Evolutionary conservation across 768 basidiomycete genomes (phyloP).

Genomic region (Panellus pusillus): DNA sequence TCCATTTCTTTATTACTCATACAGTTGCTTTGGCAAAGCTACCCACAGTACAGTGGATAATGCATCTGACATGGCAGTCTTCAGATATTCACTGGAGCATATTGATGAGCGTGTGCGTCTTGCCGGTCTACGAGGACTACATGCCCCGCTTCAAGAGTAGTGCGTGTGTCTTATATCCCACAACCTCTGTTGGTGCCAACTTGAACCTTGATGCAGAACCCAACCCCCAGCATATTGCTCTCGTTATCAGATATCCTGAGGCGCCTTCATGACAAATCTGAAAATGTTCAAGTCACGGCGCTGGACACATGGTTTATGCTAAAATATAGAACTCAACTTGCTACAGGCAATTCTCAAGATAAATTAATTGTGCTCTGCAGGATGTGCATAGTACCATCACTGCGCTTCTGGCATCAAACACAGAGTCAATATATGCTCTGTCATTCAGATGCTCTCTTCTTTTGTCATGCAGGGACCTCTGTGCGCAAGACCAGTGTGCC

Average conservation of each 20-base stretch:
- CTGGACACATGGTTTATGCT: background rate
- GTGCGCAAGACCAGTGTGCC: background rate
- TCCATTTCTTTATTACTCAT: too few species aligned
- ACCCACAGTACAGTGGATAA: too few species aligned
- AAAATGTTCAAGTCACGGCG: background rate
- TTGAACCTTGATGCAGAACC: background rate
- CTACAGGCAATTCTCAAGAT: too few species aligned
- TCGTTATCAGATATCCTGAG: background rate
- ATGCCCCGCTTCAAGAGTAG: background rate
- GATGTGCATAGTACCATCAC: too few species aligned
- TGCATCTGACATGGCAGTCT: background rate
- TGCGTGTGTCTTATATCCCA: background rate
- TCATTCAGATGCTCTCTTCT: background rate
- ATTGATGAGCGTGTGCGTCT: background rate
- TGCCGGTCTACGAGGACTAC: background rate
- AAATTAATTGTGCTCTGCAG: too few species aligned
- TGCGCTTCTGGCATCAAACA: too few species aligned
- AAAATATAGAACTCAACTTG: background rate
- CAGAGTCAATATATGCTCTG: too few species aligned
- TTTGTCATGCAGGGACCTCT: background rate
- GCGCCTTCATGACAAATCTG: background rate
- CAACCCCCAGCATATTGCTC: background rate
- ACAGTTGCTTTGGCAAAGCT: background rate
- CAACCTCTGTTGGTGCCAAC: background rate
- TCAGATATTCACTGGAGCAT: background rate